These are phyloP conservation scores for Trypanosoma boissoni DNA, from an alignment of 208 protist genomes.

Conservation along the genomic window DNA sequence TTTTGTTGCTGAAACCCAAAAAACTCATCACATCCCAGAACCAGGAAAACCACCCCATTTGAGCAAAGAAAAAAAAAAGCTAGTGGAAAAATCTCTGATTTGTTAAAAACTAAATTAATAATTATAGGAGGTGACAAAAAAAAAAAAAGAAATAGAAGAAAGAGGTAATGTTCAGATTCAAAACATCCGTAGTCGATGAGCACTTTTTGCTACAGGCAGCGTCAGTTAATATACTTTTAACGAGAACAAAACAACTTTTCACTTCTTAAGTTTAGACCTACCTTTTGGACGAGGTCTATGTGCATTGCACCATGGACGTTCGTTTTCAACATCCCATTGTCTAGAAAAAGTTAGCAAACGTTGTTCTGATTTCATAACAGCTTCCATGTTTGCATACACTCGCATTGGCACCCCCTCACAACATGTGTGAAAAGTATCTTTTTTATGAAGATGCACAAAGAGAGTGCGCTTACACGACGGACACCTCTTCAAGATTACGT, in stretches of 20 bases:
- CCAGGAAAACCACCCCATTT: constrained; percentile 91
- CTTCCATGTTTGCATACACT: constrained; percentile 67
- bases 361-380: constrained; percentile 77
- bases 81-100: background rate
- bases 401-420: constrained; percentile 82
- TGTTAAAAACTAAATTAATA: constrained; percentile 1
- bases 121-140: constrained; percentile 25
- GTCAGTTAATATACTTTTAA: too few species aligned
- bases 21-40: constrained; percentile 92
- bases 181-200: too few species aligned
- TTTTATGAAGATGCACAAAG: constrained; percentile 56
- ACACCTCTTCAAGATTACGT: constrained; percentile 81
- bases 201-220: too few species aligned
- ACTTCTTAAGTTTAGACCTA: constrained; percentile 86
- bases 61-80: constrained; percentile 10
- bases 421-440: constrained; percentile 80
- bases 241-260: constrained; percentile 10
- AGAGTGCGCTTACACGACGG: constrained; percentile 65
- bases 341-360: constrained; percentile 48
- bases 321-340: constrained; percentile 82
- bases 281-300: constrained; percentile 84
- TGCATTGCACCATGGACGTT: constrained; percentile 73
- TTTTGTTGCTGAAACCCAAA: constrained; percentile 89
- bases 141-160: constrained; percentile 8
- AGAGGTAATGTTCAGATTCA: too few species aligned